Evolutionary conservation across 2,329 filamentous ascomycete genomes (phyloP).

Genomic region (Akanthomyces uredinophilus): DNA sequence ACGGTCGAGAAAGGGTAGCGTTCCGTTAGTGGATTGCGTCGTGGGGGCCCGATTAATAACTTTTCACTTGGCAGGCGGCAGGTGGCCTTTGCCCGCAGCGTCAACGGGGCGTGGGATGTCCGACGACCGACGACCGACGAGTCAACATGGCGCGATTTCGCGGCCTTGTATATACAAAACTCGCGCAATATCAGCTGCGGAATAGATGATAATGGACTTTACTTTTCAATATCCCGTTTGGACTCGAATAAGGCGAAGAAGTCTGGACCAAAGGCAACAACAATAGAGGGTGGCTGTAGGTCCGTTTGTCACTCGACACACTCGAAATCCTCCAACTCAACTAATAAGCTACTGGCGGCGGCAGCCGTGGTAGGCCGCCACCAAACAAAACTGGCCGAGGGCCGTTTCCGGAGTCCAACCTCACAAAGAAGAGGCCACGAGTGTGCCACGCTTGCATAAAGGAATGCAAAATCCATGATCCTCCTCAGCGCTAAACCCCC

Average conservation of each 20-base stretch:
- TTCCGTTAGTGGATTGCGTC: neutral
- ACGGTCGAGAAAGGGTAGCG: neutral
- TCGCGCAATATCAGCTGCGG: too few relatives aligned
- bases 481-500: neutral
- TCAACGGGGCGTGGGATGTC: neutral
- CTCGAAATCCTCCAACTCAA: neutral
- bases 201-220: too few relatives aligned
- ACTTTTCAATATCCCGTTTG: too few relatives aligned
- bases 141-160: neutral
- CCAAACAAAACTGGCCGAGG: neutral
- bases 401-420: neutral
- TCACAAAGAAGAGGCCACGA: neutral
- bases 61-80: neutral
- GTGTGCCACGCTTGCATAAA: too few relatives aligned
- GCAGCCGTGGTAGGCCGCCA: neutral
- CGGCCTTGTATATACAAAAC: too few relatives aligned
- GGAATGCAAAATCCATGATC: too few relatives aligned
- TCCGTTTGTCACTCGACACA: neutral
- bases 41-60: constrained; percentile 1
- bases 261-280: neutral
- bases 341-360: neutral
- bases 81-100: neutral
- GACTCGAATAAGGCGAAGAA: neutral
- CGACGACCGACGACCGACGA: neutral
- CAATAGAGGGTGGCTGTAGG: too few relatives aligned